Evolutionary conservation across 495 filamentous ascomycete species (phyloP), one percentile per base, ranked within the genome.

Genomic region (Trichoderma erinaceum): DNA sequence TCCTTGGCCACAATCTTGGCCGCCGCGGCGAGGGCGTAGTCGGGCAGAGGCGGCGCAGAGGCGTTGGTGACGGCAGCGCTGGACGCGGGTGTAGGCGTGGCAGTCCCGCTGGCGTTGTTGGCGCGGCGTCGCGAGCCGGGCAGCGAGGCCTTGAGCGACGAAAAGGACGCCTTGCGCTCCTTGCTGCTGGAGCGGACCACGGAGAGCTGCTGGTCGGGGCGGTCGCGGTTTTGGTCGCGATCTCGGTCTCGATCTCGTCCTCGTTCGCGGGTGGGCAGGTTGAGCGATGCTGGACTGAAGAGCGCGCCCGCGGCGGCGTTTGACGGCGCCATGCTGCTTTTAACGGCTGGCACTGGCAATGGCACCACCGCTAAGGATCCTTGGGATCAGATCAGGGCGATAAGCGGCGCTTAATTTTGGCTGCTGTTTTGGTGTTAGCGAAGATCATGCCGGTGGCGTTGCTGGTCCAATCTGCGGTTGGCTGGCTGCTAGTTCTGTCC

Each of bases 91-190:
- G 32, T 23, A 13, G 48, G 16, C 18, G 32, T 23, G 35, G 48
- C 56, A 23, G n/a, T 48, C 35, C 32, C 23, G 52, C 23, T 61
- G 52, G 50, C 23, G 46, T 15, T 29, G 29, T 29, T 32, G 66
- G 32, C 27, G 66, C 50, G 50, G 4, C 52, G 48, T 63, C 50
- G 66, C 25, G 7, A 71, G 58, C 76, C 74, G 13, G 78, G 75
- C 68, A 82, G 78, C 44, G 79, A 82, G 65, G 78, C 64, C 66
- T 76, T 81, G 69, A 76, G 77, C 52, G 75, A 29, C 21, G 56
- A 73, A 70, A 81, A 80, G 46, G 81, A 83, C 67, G 77, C 75
- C 43, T 77, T 76, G 61, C 79, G 79, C 52, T 83, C 80, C 71
- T 83, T 82, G 68, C 73, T 76, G 63, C 35, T 44, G 63, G 18